Evolutionary conservation across 192 early-diverging fungal genomes (phyloP).

Genomic region (Lunasporangiospora selenospora): DNA sequence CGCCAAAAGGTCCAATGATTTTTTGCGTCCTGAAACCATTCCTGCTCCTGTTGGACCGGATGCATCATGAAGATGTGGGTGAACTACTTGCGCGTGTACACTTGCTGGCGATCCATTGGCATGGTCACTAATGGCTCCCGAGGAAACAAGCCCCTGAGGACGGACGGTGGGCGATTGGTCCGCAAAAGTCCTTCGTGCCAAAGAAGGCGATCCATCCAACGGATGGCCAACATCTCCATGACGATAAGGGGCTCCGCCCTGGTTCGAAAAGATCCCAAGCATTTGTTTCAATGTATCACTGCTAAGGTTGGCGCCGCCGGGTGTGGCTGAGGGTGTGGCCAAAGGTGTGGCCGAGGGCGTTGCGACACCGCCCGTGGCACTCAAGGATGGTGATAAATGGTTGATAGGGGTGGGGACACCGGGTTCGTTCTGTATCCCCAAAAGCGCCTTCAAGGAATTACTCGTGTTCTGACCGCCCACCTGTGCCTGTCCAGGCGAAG

Average conservation of each 20-base stretch:
- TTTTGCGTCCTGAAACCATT: constrained; percentile 34
- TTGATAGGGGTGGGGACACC: no score
- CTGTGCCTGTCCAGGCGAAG: not conserved
- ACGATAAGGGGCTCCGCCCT: constrained; percentile 5
- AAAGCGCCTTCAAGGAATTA: constrained; percentile 28
- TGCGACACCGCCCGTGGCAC: no score
- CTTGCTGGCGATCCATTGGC: no score
- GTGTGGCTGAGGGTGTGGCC: no score
- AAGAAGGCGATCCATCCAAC: constrained; percentile 4
- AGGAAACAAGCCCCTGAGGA: not conserved
- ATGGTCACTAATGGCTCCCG: constrained; percentile 17
- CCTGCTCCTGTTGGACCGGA: no score
- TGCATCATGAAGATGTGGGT: no score
- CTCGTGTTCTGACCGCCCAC: constrained; percentile 9
- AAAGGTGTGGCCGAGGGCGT: no score
- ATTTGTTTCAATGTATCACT: constrained; percentile 37
- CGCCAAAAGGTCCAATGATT: constrained; percentile 55
- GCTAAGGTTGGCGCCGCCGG: constrained; percentile 1
- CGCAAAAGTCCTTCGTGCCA: not conserved
- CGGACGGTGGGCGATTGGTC: constrained; percentile 3
- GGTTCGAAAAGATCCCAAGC: constrained; percentile 17
- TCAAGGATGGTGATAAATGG: no score
- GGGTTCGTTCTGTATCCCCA: constrained; percentile 22
- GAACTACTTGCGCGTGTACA: no score
- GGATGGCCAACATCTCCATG: not conserved